Base-by-base conservation (phyloP, 202 grass and related monocot genomes). In the Carex arenaria region DNA sequence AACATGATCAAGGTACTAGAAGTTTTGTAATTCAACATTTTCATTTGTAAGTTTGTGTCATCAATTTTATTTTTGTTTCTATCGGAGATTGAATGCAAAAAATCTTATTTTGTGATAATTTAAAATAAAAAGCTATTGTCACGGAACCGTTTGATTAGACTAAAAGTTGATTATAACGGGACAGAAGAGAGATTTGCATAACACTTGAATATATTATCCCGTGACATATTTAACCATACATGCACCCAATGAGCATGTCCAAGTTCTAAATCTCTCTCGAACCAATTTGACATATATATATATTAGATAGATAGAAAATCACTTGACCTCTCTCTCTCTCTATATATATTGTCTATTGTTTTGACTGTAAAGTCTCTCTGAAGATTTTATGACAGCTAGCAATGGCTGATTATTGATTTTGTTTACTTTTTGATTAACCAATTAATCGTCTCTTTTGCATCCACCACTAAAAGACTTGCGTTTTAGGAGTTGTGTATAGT, bases 331-430 rank as follows among this genome's bases (percentile, higher is more conserved):
- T n/a, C n/a, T n/a, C n/a, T n/a, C n/a, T n/a, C n/a, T n/a, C n/a
- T n/a, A n/a, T n/a, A n/a, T n/a, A n/a, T n/a, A n/a, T n/a, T n/a
- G n/a, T n/a, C n/a, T n/a, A 42, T 67, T 40, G 15, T 49, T 49
- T 72, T 72, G 68, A 51, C 69, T 72, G 69, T 73, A 28, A 51
- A 72, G 42, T 45, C 18, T 51, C 43, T 28, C 43, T 20, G 38
- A 51, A 73, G 43, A 52, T 26, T 73, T 52, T 26, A 19, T 9
- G 43, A 73, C 69, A 73, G 69, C 69, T 52, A 73, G 69, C 69
- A 73, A 73, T 28, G 69, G 69, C 69, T 73, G 43, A 73, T 73
- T 26, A 26, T 52, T 73, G 43, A 51, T 73, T 72, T 7, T 73
- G 20, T 73, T 73, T 51, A 3, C 18, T 51, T 51, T 49, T 49